phyloP scores from a whole-genome alignment of 331 rosid genomes.

The Pyrus hybrid region DNA sequence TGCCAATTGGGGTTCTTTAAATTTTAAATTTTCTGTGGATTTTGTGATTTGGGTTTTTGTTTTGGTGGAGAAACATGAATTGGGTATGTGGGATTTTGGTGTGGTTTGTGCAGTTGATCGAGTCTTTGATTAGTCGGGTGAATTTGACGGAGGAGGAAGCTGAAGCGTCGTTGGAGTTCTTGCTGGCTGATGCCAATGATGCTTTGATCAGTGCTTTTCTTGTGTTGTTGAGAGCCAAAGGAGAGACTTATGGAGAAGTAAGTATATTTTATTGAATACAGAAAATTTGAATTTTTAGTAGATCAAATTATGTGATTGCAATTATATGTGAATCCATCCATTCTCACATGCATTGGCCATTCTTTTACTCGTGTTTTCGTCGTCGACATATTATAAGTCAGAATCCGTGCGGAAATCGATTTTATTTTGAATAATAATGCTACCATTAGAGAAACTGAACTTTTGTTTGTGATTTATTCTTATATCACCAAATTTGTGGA shows the following conservation, averaged over 20 bases:
- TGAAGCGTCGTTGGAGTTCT: constrained; percentile 55
- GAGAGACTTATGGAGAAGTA: constrained; percentile 90
- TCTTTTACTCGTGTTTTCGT: background rate
- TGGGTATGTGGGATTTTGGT: background rate
- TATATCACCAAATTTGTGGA: too few relatives aligned
- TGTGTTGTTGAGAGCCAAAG: constrained; percentile 80
- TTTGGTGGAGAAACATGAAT: background rate
- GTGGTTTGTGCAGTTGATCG: constrained; percentile 44
- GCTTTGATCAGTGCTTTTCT: constrained; percentile 86
- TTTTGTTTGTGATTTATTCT: background rate
- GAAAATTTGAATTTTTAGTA: background rate
- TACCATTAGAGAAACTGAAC: background rate
- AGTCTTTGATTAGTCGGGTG: constrained; percentile 54
- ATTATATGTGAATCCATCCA: background rate
- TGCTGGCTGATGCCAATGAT: constrained; percentile 56
- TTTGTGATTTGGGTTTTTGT: background rate
- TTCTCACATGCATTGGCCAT: background rate
- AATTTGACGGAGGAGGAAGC: constrained; percentile 66
- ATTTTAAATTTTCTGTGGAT: background rate
- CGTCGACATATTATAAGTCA: background rate
- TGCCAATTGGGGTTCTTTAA: background rate
- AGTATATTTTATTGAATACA: background rate
- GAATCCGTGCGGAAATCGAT: background rate
- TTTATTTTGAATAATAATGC: background rate
- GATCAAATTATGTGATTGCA: background rate